Evolutionary conservation across 2,329 filamentous ascomycete genomes (phyloP), one percentile per base, ranked within the genome.

Genomic region (Chalaropsis ovoidea): DNA sequence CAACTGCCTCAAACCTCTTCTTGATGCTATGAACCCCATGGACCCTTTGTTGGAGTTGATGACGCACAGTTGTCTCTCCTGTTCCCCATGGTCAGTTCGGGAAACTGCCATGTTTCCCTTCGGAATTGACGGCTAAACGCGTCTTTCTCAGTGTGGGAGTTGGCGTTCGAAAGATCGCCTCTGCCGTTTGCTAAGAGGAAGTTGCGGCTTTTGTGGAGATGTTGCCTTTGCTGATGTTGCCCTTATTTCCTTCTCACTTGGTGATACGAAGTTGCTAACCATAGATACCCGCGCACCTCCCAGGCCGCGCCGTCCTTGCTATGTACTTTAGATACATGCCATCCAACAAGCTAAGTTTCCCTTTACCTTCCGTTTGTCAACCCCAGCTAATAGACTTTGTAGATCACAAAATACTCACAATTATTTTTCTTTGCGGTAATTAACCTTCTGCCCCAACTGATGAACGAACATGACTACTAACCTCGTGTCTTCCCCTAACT

Each of bases 391-490:
- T 15, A 7, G 3, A 52, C 47, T 17, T 52, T 24, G 8, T 22
- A 13, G 11, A 52, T 24, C 13, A 24, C 19, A 52, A 19, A 2
- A 52, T 52, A 22, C 22, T 39, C 10, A 15, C 47, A 52, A 52
- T 24, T 52, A 7, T 52, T 52, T 52, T 52, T 24, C 24, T 52
- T 52, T 27, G 22, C 47, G 47, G 47, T 52, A 52, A 52, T 22
- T 7, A 52, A 52, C 47, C 47, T 3, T 7, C 35, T 3, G 8
- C 3, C 3, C 22, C 15, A 2, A 52, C 11, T 52, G 1, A 52
- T 52, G 19, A 52, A 52, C 10, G 47, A 27, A 15, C 47, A 52
- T 52, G 47, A 52, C 47, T 52, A 24, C 47, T 52, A 52, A 52
- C 47, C 47, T 52, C 15, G 47, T 52, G 22, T 5, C 22, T 24